Evolutionary conservation across 768 basidiomycete genomes (phyloP).

Genomic region (Lactifluus rugatus): DNA sequence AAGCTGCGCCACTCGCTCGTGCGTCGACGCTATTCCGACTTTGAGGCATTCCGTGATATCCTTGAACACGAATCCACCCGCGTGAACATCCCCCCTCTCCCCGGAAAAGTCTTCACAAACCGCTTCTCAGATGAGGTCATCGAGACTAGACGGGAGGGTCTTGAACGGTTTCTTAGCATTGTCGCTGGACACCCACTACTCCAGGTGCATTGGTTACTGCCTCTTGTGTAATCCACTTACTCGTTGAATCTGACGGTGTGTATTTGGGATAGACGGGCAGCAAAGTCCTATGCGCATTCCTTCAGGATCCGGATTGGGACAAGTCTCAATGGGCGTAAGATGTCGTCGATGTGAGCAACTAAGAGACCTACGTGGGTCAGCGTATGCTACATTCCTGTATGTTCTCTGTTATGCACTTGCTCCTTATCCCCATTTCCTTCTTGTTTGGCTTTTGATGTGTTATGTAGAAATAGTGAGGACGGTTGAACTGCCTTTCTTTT

Average conservation of each 20-base stretch:
- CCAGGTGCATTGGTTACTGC: conserved; percentile 48
- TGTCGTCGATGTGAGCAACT: neutral
- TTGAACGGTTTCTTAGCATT: conserved; percentile 90
- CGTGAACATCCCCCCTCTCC: conserved; percentile 95
- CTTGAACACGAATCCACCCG: conserved; percentile 94
- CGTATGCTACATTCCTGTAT: conserved; percentile 3
- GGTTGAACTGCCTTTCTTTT: neutral
- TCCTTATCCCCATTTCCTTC: neutral
- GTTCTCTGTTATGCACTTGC: neutral
- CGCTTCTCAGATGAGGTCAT: conserved; percentile 98
- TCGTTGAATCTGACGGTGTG: neutral
- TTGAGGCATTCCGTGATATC: conserved; percentile 91
- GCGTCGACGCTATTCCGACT: conserved; percentile 56
- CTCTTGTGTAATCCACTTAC: neutral
- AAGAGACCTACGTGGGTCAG: neutral
- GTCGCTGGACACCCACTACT: conserved; percentile 96
- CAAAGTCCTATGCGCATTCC: conserved; percentile 91
- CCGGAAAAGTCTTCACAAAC: conserved; percentile 98
- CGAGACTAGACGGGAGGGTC: conserved; percentile 80
- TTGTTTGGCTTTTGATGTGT: neutral
- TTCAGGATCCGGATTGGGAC: conserved; percentile 93
- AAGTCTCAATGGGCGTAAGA: conserved; percentile 64
- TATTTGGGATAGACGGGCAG: conserved; percentile 64
- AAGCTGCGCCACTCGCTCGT: conserved; percentile 69
- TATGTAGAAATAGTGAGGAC: neutral